Percentiles rank a stretch among this genome's conserved stretches.
These are phyloP conservation scores for Cystobasidium tubakii DNA, from an alignment of 768 basidiomycete genomes.

Conservation along the genomic window DNA sequence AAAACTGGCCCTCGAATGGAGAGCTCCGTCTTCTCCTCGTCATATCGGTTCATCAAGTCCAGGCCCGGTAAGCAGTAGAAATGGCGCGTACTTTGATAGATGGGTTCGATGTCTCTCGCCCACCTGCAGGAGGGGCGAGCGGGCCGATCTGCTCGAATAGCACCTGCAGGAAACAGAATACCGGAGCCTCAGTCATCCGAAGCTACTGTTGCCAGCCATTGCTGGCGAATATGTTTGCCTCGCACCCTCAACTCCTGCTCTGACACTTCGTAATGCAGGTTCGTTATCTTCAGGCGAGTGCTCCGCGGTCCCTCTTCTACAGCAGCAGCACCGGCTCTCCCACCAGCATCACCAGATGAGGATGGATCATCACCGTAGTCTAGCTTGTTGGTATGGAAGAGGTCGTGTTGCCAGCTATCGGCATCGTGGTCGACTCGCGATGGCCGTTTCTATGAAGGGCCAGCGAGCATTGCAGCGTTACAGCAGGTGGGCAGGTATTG, in stretches of 20 bases:
- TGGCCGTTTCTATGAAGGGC: slow-evolving; percentile 3
- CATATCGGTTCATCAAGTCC: neutral
- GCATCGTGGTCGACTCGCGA: slow-evolving; percentile 7
- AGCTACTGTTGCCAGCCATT: neutral
- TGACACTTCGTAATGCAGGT: slow-evolving; percentile 46
- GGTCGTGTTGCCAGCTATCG: slow-evolving; percentile 28
- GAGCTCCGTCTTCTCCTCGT: neutral
- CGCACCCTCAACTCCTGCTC: slow-evolving; percentile 46
- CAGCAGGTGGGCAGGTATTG: neutral
- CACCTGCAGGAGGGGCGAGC: slow-evolving; percentile 29
- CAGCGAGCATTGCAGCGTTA: slow-evolving; percentile 9
- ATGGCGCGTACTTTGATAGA: slow-evolving; percentile 45
- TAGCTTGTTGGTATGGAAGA: slow-evolving; percentile 33
- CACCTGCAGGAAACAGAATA: slow-evolving; percentile 24
- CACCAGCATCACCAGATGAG: neutral
- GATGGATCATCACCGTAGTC: slow-evolving; percentile 24
- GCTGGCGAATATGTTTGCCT: neutral
- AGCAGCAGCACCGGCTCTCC: neutral
- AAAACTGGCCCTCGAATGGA: too few relatives aligned
- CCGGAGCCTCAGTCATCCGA: neutral
- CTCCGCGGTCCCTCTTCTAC: slow-evolving; percentile 6
- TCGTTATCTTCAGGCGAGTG: slow-evolving; percentile 40
- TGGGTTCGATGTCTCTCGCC: slow-evolving; percentile 31
- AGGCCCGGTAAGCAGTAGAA: neutral
- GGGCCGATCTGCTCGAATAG: slow-evolving; percentile 46